A percentile compares a stretch with the other conserved stretches of the same genome.
phyloP scores from a whole-genome alignment of 441 rosid species.

The Kokia cookei region DNA sequence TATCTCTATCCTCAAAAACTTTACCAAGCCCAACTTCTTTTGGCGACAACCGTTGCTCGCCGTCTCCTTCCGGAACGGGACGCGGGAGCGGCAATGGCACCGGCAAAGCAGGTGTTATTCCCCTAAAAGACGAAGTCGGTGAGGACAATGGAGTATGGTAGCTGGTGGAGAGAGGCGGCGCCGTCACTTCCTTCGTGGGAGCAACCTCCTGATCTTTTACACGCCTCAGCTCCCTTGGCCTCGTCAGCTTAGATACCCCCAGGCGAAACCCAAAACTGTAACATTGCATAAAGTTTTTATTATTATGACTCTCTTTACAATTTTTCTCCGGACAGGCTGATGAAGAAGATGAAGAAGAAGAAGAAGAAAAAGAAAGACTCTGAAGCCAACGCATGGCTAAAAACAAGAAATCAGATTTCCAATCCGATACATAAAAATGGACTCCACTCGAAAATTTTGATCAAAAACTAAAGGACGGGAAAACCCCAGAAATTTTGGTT shows the following conservation, averaged over 20 bases:
- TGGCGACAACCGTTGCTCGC: constrained; percentile 16
- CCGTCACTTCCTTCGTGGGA: constrained; percentile 13
- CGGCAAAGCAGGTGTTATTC: constrained; percentile 22
- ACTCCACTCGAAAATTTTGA: neutral
- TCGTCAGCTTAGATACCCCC: constrained; percentile 27
- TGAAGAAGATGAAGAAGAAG: constrained; percentile 23
- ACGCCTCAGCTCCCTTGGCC: constrained; percentile 43
- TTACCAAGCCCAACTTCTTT: constrained; percentile 23
- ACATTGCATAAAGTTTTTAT: neutral
- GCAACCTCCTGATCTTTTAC: constrained; percentile 35
- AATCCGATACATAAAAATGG: constrained; percentile 14
- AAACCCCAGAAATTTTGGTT: too few species aligned
- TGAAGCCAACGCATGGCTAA: constrained; percentile 66
- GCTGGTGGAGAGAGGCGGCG: constrained; percentile 20
- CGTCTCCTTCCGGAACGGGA: constrained; percentile 41
- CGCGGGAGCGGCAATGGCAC: constrained; percentile 55
- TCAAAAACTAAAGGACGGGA: neutral
- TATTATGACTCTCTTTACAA: neutral
- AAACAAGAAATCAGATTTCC: constrained; percentile 15
- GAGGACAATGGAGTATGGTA: constrained; percentile 4
- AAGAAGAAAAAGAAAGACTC: constrained; percentile 38
- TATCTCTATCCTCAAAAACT: constrained; percentile 21
- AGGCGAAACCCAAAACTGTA: constrained; percentile 21
- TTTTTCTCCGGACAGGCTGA: constrained; percentile 16
- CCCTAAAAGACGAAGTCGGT: constrained; percentile 13